Evolutionary conservation across 2,329 filamentous ascomycete genomes (phyloP).

Genomic region (Sclerotinia spermophila): DNA sequence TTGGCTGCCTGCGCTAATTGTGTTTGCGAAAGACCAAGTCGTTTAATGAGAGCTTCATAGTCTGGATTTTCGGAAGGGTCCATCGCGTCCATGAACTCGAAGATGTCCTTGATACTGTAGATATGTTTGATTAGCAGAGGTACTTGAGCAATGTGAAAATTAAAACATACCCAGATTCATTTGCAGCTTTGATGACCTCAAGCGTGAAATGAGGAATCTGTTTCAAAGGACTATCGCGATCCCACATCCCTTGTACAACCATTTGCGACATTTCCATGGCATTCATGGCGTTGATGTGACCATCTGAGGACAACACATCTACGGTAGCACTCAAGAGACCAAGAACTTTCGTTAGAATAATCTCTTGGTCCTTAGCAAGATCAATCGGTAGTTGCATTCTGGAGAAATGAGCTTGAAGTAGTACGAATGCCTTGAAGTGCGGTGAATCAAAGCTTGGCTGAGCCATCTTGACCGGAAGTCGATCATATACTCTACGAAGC

Average conservation of each 20-base stretch:
- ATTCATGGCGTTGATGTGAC: constrained; percentile 93
- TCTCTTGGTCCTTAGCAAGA: constrained; percentile 90
- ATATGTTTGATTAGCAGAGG: constrained; percentile 35
- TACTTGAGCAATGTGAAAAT: neutral
- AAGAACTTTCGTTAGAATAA: constrained; percentile 78
- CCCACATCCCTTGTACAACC: constrained; percentile 99
- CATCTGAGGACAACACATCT: constrained; percentile 92
- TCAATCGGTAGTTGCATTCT: constrained; percentile 95
- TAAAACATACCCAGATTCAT: constrained; percentile 66
- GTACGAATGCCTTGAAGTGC: constrained; percentile 97
- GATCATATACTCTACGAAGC: constrained; percentile 88
- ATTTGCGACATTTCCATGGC: constrained; percentile 99
- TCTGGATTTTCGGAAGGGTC: constrained; percentile 88
- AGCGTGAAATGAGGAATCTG: constrained; percentile 94
- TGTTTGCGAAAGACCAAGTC: constrained; percentile 71
- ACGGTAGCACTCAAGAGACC: constrained; percentile 88
- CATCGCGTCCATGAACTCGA: constrained; percentile 99
- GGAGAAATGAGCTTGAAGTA: constrained; percentile 95
- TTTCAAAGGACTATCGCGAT: constrained; percentile 92
- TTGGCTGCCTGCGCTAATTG: constrained; percentile 86
- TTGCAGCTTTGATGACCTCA: constrained; percentile 77
- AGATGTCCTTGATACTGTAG: constrained; percentile 79
- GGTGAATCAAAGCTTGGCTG: constrained; percentile 85
- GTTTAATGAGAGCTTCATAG: constrained; percentile 72
- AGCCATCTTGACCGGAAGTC: constrained; percentile 91